phyloP scores from a whole-genome alignment of 108 stramenopile genomes.

The Cyclotella distinguenda region DNA sequence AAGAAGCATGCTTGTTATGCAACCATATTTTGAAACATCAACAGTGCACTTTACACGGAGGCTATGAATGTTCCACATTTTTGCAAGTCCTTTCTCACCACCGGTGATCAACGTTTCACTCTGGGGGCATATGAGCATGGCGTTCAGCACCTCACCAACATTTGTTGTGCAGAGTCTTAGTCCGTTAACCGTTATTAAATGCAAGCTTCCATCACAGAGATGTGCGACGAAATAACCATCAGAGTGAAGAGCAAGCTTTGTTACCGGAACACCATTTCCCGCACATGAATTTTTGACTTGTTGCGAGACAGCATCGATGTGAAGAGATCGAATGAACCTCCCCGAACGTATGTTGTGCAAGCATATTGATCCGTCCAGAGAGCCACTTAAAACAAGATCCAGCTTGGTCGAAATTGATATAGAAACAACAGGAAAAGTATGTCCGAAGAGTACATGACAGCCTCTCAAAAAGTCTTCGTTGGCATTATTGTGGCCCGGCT shows the following conservation, averaged over 20 bases:
- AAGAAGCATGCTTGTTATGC: constrained; percentile 63
- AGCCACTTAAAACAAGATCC: constrained; percentile 74
- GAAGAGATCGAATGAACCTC: constrained; percentile 67
- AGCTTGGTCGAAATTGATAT: constrained; percentile 63
- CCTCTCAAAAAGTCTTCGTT: constrained; percentile 38
- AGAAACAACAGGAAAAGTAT: constrained; percentile 67
- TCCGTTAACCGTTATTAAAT: constrained; percentile 71
- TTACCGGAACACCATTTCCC: constrained; percentile 39
- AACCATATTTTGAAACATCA: constrained; percentile 71
- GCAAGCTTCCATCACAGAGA: constrained; percentile 56
- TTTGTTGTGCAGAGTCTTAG: constrained; percentile 44
- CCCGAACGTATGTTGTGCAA: constrained; percentile 71
- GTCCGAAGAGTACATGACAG: constrained; percentile 72
- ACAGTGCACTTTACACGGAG: constrained; percentile 58
- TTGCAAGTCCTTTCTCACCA: constrained; percentile 64
- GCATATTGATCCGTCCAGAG: constrained; percentile 63
- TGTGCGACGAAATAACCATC: constrained; percentile 68
- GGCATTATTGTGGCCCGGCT: constrained; percentile 54
- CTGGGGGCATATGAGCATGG: constrained; percentile 63
- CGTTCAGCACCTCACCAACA: constrained; percentile 64
- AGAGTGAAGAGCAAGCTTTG: constrained; percentile 57
- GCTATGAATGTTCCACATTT: constrained; percentile 56
- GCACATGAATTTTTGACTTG: constrained; percentile 40
- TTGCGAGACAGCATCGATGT: constrained; percentile 30
- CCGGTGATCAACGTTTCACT: constrained; percentile 79